Evolutionary conservation across 2,329 filamentous ascomycete species (phyloP), one percentile per base, ranked within the genome.

Genomic region (Fusarium sp.): DNA sequence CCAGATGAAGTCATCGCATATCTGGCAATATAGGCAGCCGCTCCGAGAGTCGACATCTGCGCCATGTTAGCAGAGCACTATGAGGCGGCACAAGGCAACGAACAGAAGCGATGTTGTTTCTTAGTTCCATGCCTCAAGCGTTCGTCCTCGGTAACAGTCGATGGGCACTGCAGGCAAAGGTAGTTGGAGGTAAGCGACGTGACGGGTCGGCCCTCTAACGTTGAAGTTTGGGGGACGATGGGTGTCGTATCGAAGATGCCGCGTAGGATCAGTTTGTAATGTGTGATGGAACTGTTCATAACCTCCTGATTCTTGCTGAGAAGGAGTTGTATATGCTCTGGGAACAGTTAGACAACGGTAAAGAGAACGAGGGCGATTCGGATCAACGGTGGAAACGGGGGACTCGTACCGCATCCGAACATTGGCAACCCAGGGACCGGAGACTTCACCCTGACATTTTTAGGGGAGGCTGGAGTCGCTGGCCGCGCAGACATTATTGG

Each of bases 1-100:
- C 86, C 92, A 95, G 32, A 96, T 90, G 70, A 93, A 90, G 78
- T 96, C 93, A 76, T 92, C 88, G 77, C 93, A 96, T 77, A 93
- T 90, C 71, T 94, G 91, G 79, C 93, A 96, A 80, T 91, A 95
- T 9, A 96, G 82, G 52, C 89, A 87, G 42, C 92, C 93, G 72
- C 87, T 91, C 63, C 90, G 86, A 25, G 92, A 95, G 76, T 96
- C 93, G 42, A 95, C 91, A 77, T 92, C 92, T 94, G 72, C 22
- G 43, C 55, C 44, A 53, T 73, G 76, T 80, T 66, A 82, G 76
- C 66, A 63, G 32, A 49, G 42, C 25, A 56, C 55, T 25, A 16
- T 29, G 18, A 38, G 27, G 43, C 46, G 32, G 46, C 40, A 40
- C n/a, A 29, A 25, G 50, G 49, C 43, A 51, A 80, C 84, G 59